These are phyloP conservation scores for Alternaria brassicicola DNA, from an alignment of 2,329 filamentous ascomycete genomes.

Conservation along the genomic window DNA sequence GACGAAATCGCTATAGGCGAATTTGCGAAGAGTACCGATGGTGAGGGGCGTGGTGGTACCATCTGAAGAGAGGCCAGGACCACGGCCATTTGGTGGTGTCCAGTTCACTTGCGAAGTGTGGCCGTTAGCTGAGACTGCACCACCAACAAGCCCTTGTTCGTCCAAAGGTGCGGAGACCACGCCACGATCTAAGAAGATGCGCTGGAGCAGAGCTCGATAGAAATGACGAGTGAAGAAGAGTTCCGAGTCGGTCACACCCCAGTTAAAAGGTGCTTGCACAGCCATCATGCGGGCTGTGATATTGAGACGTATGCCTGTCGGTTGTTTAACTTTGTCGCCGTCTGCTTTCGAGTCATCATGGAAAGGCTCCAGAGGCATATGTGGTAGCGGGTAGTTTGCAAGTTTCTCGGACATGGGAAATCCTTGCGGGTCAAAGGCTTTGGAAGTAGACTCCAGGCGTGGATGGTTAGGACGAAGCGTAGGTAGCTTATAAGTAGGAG, in stretches of 20 bases:
- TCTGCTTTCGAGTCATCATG: constrained; percentile 1
- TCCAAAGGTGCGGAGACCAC: constrained; percentile 67
- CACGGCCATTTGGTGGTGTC: constrained; percentile 57
- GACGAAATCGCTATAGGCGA: constrained; percentile 75
- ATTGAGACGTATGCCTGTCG: constrained; percentile 77
- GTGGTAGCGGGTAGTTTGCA: constrained; percentile 52
- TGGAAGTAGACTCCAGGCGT: constrained; percentile 70
- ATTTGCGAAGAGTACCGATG: constrained; percentile 82
- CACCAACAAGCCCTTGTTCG: constrained; percentile 44
- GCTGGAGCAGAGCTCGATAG: constrained; percentile 87
- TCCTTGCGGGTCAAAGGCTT: constrained; percentile 82
- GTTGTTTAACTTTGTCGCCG: constrained; percentile 16
- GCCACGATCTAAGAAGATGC: constrained; percentile 85
- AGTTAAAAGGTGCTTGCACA: constrained; percentile 92
- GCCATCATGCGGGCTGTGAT: constrained; percentile 99
- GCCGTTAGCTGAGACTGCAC: constrained; percentile 45
- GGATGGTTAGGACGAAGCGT: constrained; percentile 75
- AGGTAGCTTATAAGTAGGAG: constrained; percentile 84
- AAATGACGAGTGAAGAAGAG: constrained; percentile 92
- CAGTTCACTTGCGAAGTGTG: constrained; percentile 43
- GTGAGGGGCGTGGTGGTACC: constrained; percentile 78
- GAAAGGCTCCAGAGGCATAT: constrained; percentile 12
- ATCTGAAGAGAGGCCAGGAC: constrained; percentile 44
- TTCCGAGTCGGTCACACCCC: constrained; percentile 80
- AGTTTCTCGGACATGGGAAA: constrained; percentile 88